Evolutionary conservation across 2,329 filamentous ascomycete genomes (phyloP).

Genomic region (Apiospora koreana): DNA sequence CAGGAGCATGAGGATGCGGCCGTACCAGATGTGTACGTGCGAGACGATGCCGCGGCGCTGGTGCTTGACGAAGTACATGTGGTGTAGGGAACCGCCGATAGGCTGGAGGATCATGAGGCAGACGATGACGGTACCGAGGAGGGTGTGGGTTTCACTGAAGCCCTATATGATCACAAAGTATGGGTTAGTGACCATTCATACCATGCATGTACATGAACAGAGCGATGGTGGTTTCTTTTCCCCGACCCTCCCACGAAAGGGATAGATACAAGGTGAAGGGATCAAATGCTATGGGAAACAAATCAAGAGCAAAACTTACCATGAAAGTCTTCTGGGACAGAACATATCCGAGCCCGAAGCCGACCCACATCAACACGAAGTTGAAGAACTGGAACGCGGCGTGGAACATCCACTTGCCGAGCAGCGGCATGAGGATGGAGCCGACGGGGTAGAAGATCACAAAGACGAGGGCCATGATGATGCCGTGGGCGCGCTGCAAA

Average conservation of each 20-base stretch:
- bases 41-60: slow-evolving; percentile 51
- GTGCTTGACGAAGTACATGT: slow-evolving; percentile 51
- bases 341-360: slow-evolving; percentile 57
- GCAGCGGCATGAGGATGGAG: slow-evolving; percentile 59
- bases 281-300: no score
- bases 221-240: no score
- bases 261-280: no score
- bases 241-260: no score
- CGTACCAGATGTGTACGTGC: slow-evolving; percentile 63
- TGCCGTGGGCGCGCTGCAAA: slow-evolving; percentile 50
- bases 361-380: slow-evolving; percentile 58
- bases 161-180: slow-evolving; percentile 39
- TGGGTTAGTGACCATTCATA: slow-evolving; percentile 16
- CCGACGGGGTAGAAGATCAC: slow-evolving; percentile 61
- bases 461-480: slow-evolving; percentile 63
- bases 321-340: slow-evolving; percentile 35
- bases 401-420: slow-evolving; percentile 60
- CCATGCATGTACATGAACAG: not conserved
- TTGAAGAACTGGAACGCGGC: slow-evolving; percentile 55
- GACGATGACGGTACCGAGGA: slow-evolving; percentile 57
- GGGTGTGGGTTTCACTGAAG: slow-evolving; percentile 53
- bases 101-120: slow-evolving; percentile 59
- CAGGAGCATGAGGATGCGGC: slow-evolving; percentile 56
- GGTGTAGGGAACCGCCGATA: slow-evolving; percentile 58
- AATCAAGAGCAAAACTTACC: slow-evolving; percentile 23